Evolutionary conservation across 208 protist genomes (phyloP).

Genomic region (Polymyxa betae): DNA sequence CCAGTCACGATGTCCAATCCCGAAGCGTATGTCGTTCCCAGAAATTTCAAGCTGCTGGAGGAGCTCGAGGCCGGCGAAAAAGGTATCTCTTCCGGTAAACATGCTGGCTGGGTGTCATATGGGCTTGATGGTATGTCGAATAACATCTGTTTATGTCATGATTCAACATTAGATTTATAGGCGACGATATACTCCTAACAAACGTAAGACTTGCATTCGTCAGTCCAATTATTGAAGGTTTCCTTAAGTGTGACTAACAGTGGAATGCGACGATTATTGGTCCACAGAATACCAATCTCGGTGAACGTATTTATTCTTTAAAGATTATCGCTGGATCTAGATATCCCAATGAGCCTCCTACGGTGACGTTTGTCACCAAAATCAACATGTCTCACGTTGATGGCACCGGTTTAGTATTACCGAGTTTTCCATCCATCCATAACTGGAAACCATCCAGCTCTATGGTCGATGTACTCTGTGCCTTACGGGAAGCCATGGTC

Average conservation of each 20-base stretch:
- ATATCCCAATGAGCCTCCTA: conserved; percentile 10
- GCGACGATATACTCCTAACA: conserved; percentile 32
- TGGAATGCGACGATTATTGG: conserved; percentile 49
- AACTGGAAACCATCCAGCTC: background rate
- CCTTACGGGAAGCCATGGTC: conserved; percentile 31
- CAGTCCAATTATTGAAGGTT: background rate
- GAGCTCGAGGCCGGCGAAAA: conserved; percentile 39
- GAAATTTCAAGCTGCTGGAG: conserved; percentile 51
- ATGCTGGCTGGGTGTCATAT: conserved; percentile 46
- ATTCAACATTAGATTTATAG: background rate
- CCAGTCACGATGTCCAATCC: background rate
- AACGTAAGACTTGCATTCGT: background rate
- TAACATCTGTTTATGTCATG: background rate
- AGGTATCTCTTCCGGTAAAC: conserved; percentile 31
- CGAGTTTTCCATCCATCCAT: background rate
- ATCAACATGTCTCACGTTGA: background rate
- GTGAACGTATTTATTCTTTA: conserved; percentile 32
- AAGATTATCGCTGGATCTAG: conserved; percentile 10
- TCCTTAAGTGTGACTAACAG: background rate
- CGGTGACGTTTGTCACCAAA: conserved; percentile 29
- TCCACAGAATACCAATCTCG: background rate
- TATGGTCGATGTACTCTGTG: conserved; percentile 31
- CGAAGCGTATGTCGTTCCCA: background rate
- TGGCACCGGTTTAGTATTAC: background rate
- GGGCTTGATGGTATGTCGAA: background rate